Evolutionary conservation across 2,329 filamentous ascomycete genomes (phyloP), one percentile per base, ranked within the genome.

Genomic region (Aureobasidium sp.): DNA sequence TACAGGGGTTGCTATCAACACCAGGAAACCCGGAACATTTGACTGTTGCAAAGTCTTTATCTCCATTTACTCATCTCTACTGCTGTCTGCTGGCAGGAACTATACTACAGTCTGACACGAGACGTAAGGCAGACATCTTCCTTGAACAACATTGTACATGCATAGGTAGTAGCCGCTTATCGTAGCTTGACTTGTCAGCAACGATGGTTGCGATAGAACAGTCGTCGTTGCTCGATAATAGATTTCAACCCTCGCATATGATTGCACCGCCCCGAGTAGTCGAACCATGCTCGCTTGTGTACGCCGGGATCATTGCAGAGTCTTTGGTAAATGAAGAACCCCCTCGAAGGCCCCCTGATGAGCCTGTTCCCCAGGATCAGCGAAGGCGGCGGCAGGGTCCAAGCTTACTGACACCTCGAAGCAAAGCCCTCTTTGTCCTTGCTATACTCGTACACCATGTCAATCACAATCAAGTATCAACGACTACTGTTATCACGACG

Each of bases 191-290:
- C 42, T 45, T 58, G 42, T n/a, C 19, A 48, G 29, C 42, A 48
- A 39, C 42, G 42, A 48, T 58, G 31, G 11, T 24, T 35, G 53
- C 40, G 53, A 57, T 57, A 57, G 22, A 42, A 24, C 29, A 57
- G 35, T 31, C 53, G n/a, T 57, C 19, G 39, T 57, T 44, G 19
- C 12, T 48, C 17, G 54, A 58, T 48, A 58, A 40, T 29, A 58
- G 54, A 58, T 58, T 48, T 15, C 33, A 58, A 58, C 54, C 27
- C 33, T 58, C 54, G 31, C 8, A 27, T 48, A 37, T 24, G 54
- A 58, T 58, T 58, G 42, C 54, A 58, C 54, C 54, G 54, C 54
- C 54, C 33, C 42, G 19, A 48, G 31, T 39, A 8, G 42, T 58
- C 54, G 54, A 58, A 58, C 54, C 53, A 57, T 57, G 53, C 50